A percentile compares a stretch with the other conserved stretches of the same genome.
phyloP scores from a whole-genome alignment of 2,329 filamentous ascomycete species.

The Spiromastix sp. region DNA sequence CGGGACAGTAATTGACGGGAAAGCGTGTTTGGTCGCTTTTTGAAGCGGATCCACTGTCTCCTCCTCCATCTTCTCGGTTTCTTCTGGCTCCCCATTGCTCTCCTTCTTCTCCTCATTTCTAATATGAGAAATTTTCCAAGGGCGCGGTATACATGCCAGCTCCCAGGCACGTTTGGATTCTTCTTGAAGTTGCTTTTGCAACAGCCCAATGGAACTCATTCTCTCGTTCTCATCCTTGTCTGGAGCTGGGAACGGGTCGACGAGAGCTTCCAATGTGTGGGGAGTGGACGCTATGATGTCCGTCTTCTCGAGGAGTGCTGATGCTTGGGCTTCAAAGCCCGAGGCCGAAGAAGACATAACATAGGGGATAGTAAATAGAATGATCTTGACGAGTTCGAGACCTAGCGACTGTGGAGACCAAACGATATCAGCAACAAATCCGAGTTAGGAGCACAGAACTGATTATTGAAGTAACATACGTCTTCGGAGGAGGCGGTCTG shows the following conservation, averaged over 20 bases:
- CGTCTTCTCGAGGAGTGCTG: constrained; percentile 79
- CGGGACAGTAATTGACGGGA: constrained; percentile 68
- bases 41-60: constrained; percentile 48
- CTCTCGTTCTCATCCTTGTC: constrained; percentile 45
- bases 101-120: constrained; percentile 39
- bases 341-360: constrained; percentile 63
- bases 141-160: constrained; percentile 52
- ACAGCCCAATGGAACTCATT: constrained; percentile 64
- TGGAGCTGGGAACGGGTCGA: constrained; percentile 65
- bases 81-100: constrained; percentile 33
- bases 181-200: constrained; percentile 75
- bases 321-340: constrained; percentile 62
- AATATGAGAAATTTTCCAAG: constrained; percentile 35
- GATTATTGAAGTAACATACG: too few species aligned
- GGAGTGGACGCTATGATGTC: constrained; percentile 87
- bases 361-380: constrained; percentile 89
- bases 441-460: background rate
- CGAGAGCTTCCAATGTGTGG: constrained; percentile 71
- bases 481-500: constrained; percentile 91
- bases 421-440: constrained; percentile 10
- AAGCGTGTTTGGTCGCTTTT: constrained; percentile 57
- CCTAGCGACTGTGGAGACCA: constrained; percentile 44
- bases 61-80: constrained; percentile 27
- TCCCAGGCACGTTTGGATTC: constrained; percentile 69
- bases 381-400: constrained; percentile 89